These are phyloP conservation scores for Takashimella tepidaria DNA, from an alignment of 1,284 basidiomycete species.

Conservation along the genomic window DNA sequence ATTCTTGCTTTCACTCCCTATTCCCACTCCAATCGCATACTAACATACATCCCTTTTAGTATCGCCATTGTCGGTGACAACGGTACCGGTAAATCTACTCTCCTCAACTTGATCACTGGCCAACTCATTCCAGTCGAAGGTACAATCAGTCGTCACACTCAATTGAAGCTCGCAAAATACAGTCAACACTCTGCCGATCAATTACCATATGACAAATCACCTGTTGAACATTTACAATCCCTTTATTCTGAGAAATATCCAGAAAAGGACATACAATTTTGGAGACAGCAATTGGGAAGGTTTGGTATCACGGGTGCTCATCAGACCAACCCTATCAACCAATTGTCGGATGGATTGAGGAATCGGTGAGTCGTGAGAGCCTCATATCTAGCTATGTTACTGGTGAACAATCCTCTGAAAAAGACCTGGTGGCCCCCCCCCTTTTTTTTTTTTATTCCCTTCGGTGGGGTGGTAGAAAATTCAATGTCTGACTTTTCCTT, in stretches of 20 bases:
- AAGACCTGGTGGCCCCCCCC: too few species aligned
- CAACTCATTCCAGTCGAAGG: conserved; percentile 75
- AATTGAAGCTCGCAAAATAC: conserved; percentile 93
- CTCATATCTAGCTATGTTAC: too few species aligned
- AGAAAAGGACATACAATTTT: conserved; percentile 83
- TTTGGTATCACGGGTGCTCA: conserved; percentile 93
- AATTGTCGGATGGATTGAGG: conserved; percentile 90
- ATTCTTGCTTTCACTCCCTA: not conserved
- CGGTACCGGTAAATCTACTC: conserved; percentile 95
- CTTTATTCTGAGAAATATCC: conserved; percentile 81
- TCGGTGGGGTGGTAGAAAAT: too few species aligned
- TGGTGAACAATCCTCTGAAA: too few species aligned
- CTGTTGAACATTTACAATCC: conserved; percentile 90
- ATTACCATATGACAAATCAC: conserved; percentile 85
- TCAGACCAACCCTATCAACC: conserved; percentile 87
- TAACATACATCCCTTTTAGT: conserved; percentile 19
- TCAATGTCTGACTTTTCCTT: too few species aligned
- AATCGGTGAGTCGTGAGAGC: conserved; percentile 70
- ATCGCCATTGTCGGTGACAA: conserved; percentile 97
- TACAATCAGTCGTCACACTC: conserved; percentile 79
- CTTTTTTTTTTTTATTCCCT: too few species aligned
- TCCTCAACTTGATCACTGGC: conserved; percentile 90
- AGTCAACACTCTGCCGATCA: conserved; percentile 99
- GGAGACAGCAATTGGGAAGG: conserved; percentile 88
- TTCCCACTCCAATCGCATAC: not conserved